Percentiles rank a stretch among this genome's conserved stretches.
Conservation (phyloP, 1,284 basidiomycete genomes). For the Vanrija sp. region DNA sequence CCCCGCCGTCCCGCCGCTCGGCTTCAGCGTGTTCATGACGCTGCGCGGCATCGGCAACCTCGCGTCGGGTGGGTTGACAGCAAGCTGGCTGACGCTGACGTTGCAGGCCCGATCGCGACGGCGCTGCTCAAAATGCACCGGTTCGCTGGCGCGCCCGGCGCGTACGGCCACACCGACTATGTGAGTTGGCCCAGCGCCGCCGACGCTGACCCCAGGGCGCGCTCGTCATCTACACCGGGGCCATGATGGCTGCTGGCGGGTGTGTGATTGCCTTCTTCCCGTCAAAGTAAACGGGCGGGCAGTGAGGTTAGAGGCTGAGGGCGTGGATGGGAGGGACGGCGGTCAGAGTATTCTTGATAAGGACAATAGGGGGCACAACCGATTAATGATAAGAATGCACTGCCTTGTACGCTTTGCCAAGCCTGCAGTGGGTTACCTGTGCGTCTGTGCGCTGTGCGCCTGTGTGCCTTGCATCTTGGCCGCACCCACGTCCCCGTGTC, state of each 20-base stretch:
- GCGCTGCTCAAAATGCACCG: slow-evolving; percentile 25
- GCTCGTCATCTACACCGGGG: slow-evolving; percentile 23
- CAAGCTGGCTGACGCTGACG: not conserved
- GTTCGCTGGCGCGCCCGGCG: slow-evolving; percentile 24
- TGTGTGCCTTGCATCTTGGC: too few species aligned
- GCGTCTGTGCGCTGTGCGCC: too few species aligned
- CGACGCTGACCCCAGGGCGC: slow-evolving; percentile 12
- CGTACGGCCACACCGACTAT: slow-evolving; percentile 39
- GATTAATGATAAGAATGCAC: too few species aligned
- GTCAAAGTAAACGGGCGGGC: too few species aligned
- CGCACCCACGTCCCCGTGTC: too few species aligned
- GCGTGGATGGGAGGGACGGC: too few species aligned
- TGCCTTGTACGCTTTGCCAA: too few species aligned
- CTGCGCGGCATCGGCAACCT: slow-evolving; percentile 43
- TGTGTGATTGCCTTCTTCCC: slow-evolving; percentile 3
- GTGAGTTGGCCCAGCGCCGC: not conserved
- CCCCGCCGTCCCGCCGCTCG: slow-evolving; percentile 24
- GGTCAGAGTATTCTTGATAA: too few species aligned
- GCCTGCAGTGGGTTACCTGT: too few species aligned
- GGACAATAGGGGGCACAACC: too few species aligned
- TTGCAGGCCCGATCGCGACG: slow-evolving; percentile 35
- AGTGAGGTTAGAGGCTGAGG: too few species aligned
- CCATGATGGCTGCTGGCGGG: slow-evolving; percentile 16
- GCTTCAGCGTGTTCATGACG: slow-evolving; percentile 39
- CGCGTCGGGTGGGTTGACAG: slow-evolving; percentile 10